Conservation (phyloP, 1,139 yeast genomes). For the Pichia sp. region DNA sequence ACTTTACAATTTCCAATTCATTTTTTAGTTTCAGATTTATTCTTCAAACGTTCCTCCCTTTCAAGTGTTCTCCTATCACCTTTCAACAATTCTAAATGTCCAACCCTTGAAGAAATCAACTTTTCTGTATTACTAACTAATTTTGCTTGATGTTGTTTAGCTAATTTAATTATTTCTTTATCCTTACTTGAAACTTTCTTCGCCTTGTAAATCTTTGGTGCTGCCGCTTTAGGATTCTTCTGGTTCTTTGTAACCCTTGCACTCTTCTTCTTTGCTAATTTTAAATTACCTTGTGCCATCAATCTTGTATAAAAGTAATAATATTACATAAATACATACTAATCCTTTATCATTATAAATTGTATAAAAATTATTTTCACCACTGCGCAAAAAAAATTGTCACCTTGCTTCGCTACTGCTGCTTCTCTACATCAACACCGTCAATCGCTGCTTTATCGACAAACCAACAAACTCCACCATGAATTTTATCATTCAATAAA, state of each 20-base stretch:
- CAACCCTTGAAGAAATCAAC: conserved; percentile 80
- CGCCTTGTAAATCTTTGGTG: conserved; percentile 68
- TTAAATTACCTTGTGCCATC: conserved; percentile 53
- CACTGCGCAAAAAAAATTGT: no score
- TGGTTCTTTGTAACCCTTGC: conserved; percentile 48
- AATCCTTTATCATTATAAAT: no score
- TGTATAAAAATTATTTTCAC: neutral
- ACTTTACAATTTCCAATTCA: neutral
- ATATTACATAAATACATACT: no score
- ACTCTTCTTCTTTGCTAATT: conserved; percentile 39
- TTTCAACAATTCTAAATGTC: conserved; percentile 86
- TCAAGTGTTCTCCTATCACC: conserved; percentile 87
- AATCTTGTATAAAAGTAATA: no score
- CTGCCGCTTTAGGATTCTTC: conserved; percentile 60
- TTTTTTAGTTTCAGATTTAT: conserved; percentile 2
- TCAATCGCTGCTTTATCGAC: conserved; percentile 68
- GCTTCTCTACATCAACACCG: conserved; percentile 43
- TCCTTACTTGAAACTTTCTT: conserved; percentile 45
- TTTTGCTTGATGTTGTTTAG: conserved; percentile 43
- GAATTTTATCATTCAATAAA: conserved; percentile 23
- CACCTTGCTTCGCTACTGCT: no score
- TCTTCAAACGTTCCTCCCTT: conserved; percentile 34
- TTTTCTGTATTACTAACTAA: conserved; percentile 57
- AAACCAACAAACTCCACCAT: conserved; percentile 61
- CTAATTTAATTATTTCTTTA: conserved; percentile 39